These are phyloP conservation scores for Colletotrichum destructivum DNA, from an alignment of 2,329 filamentous ascomycete genomes.

Conservation along the genomic window DNA sequence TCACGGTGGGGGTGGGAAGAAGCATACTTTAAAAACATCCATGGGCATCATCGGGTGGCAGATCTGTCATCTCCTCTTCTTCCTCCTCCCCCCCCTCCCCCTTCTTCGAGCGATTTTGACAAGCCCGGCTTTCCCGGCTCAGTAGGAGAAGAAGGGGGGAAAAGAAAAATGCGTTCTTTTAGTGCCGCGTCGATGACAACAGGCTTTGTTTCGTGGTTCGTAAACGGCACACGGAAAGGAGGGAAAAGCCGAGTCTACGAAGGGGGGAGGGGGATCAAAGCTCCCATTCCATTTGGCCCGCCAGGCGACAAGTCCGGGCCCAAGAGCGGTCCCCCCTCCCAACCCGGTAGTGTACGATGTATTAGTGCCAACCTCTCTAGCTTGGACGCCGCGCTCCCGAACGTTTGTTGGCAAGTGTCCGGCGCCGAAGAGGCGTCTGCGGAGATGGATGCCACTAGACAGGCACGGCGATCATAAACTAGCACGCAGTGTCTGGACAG, in stretches of 20 bases:
- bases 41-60: not conserved
- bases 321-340: conserved; percentile 6
- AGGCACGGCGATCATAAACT: not conserved
- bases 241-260: not conserved
- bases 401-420: not conserved
- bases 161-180: not conserved
- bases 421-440: not conserved
- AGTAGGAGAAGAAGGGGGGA: not conserved
- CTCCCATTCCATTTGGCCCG: conserved; percentile 1
- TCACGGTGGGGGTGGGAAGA: not conserved
- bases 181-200: conserved; percentile 9
- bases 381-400: conserved; percentile 21
- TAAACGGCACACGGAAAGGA: not conserved
- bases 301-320: conserved; percentile 14
- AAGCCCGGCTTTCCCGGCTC: not conserved
- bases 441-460: not conserved
- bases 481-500: not conserved
- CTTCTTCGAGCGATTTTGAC: too few relatives aligned
- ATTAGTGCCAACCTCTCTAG: conserved; percentile 12
- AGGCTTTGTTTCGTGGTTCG: conserved; percentile 4
- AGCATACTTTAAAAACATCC: conserved; percentile 6
- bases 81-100: too few relatives aligned
- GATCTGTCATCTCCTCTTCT: not conserved
- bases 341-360: conserved; percentile 4
- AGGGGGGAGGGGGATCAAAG: conserved; percentile 10